Evolutionary conservation across 2,329 filamentous ascomycete species (phyloP).

Genomic region (Leptosphaerulina australis): DNA sequence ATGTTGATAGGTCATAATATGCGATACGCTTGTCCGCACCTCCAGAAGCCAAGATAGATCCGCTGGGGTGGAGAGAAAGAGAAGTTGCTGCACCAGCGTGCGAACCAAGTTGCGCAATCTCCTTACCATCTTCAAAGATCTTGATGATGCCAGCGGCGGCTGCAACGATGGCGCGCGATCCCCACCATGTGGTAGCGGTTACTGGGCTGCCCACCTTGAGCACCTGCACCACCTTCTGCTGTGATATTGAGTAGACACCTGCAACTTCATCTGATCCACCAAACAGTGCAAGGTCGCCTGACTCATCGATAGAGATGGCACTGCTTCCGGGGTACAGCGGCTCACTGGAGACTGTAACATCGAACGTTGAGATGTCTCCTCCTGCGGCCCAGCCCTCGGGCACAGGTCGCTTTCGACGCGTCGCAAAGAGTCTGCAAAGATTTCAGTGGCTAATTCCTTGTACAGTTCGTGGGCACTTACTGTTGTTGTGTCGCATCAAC

Average conservation of each 20-base stretch:
- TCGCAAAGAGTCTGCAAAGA: constrained; percentile 80
- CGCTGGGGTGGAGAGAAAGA: constrained; percentile 81
- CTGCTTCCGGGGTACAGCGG: constrained; percentile 65
- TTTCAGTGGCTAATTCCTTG: too few relatives aligned
- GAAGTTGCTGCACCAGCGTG: constrained; percentile 83
- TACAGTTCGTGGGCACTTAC: constrained; percentile 62
- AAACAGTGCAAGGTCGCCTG: constrained; percentile 71
- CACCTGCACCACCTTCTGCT: constrained; percentile 75
- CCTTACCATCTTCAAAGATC: constrained; percentile 73
- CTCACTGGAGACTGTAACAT: constrained; percentile 60
- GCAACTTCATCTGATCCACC: constrained; percentile 76
- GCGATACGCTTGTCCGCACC: constrained; percentile 91
- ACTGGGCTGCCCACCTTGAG: constrained; percentile 69
- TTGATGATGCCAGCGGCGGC: constrained; percentile 80
- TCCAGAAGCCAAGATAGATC: constrained; percentile 82
- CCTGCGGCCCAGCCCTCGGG: constrained; percentile 83
- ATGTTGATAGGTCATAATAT: constrained; percentile 77
- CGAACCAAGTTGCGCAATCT: constrained; percentile 73
- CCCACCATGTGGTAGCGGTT: constrained; percentile 70
- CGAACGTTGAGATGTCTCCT: constrained; percentile 70
- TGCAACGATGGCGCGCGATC: constrained; percentile 71
- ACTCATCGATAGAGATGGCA: constrained; percentile 63
- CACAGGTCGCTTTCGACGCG: constrained; percentile 85
- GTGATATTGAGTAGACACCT: constrained; percentile 77
- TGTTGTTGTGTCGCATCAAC: constrained; percentile 81